Base-by-base conservation (phyloP, 208 protist species). In the Acanthamoeba triangularis region DNA sequence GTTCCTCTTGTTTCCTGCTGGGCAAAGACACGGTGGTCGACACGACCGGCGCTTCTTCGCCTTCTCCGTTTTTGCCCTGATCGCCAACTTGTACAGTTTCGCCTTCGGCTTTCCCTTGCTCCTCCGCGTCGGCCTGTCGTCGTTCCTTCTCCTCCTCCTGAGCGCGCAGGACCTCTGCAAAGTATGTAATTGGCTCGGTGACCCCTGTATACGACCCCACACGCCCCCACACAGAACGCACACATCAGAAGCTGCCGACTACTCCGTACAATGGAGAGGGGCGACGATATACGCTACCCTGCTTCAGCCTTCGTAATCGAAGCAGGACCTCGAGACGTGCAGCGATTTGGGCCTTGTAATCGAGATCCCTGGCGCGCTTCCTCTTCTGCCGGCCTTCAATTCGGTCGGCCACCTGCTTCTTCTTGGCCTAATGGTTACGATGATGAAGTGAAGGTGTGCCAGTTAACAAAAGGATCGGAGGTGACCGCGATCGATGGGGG, bases 321-420 rank as follows among this genome's bases (percentile, higher is more conserved):
- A 88, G 80, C 23, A 88, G 80, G 18, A 88, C 80, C 33, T 88
- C 80, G n/a, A 88, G 80, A 20, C 80, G 41, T 44, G 80, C 80
- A 2, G 80, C 80, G 23, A 88, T 63, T 37, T 88, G 44, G 30
- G 14, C 23, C 52, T 88, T 88, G 80, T 63, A 63, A 11, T 88
- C 52, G 44, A 88, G 80, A 49, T 88, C 80, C 10, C 18, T 13
- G 33, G 44, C 80, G 1, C 30, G 80, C 52, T 33, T 63, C 30
- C 49, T 54, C 35, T 63, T 59, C 25, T 44, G 80, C 13, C 49
- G 20, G 8, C 35, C 80, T 14, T 88, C 80, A 13, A 88, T 33
- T 37, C 35, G 6, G 23, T 65, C 49, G 20, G 20, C 80, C 49
- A n/a, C 49, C 23, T 16, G 18, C 80, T 88, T 88, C 33, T 63